Conservation (phyloP, 805 yeast genomes). For the Vanderwaltozyma verrucispora region DNA sequence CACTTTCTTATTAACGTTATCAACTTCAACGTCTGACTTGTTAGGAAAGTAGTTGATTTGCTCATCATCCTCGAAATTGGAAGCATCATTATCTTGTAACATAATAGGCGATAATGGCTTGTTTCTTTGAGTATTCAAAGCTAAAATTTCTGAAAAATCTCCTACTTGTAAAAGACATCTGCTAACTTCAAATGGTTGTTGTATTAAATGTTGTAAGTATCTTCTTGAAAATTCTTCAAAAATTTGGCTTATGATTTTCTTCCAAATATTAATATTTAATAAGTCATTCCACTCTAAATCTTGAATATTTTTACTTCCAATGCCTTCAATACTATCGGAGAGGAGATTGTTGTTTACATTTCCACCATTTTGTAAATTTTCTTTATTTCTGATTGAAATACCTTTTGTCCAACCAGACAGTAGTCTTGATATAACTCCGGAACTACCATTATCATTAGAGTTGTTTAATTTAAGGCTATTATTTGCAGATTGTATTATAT, state of each 20-base stretch:
- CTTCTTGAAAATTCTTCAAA: slow-evolving; percentile 52
- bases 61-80: slow-evolving; percentile 14
- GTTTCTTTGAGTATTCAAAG: slow-evolving; percentile 1
- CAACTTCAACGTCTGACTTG: not conserved
- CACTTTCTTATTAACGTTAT: not conserved
- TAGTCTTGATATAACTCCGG: slow-evolving; percentile 6
- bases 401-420: not conserved
- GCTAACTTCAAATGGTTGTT: slow-evolving; percentile 85
- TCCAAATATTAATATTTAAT: slow-evolving; percentile 47
- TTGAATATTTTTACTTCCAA: slow-evolving; percentile 17
- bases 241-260: slow-evolving; percentile 46
- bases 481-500: slow-evolving; percentile 22
- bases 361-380: not conserved
- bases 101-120: slow-evolving; percentile 4
- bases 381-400: not conserved
- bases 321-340: not conserved
- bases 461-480: not conserved
- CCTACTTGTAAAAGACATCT: slow-evolving; percentile 76
- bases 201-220: slow-evolving; percentile 55
- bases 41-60: slow-evolving; percentile 13
- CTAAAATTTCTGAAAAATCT: slow-evolving; percentile 32
- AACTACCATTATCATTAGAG: not conserved
- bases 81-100: slow-evolving; percentile 11
- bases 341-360: not conserved
- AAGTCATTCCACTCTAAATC: slow-evolving; percentile 61